Conservation (phyloP, 306 rosid genomes). For the Ormosia emarginata region DNA sequence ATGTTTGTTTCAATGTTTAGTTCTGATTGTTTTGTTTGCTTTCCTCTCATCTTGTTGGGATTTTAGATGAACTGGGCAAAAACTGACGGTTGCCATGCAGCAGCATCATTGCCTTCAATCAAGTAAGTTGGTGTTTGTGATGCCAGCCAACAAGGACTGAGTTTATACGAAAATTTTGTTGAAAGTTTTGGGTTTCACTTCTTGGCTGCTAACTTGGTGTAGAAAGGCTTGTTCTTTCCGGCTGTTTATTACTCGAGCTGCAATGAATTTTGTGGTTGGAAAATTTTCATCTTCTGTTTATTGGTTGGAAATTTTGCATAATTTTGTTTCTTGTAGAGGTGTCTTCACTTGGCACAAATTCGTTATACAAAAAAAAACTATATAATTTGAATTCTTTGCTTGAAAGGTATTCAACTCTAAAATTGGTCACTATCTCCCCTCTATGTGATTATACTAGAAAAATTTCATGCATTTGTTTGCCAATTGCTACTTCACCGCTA, state of each 20-base stretch:
- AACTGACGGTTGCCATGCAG: slow-evolving; percentile 21
- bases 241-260: not conserved
- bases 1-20: not conserved
- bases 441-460: not conserved
- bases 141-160: not conserved
- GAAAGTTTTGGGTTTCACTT: not conserved
- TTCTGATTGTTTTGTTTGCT: not conserved
- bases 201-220: not conserved
- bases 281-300: not conserved
- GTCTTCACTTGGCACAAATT: not conserved
- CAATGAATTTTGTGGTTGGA: not conserved
- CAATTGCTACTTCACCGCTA: not conserved
- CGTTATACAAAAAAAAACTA: not conserved
- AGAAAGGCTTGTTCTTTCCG: not conserved
- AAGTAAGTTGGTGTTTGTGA: slow-evolving; percentile 38
- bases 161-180: not conserved
- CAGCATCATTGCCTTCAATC: slow-evolving; percentile 37
- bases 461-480: not conserved
- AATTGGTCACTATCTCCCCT: not conserved
- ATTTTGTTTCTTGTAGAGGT: not conserved
- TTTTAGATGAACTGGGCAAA: slow-evolving; percentile 33
- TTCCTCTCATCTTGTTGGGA: not conserved
- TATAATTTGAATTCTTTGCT: not conserved
- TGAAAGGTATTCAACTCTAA: not conserved
- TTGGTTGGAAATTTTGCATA: not conserved